These are phyloP conservation scores for Periconia sp. DNA, from an alignment of 2,329 filamentous ascomycete species.

Conservation along the genomic window DNA sequence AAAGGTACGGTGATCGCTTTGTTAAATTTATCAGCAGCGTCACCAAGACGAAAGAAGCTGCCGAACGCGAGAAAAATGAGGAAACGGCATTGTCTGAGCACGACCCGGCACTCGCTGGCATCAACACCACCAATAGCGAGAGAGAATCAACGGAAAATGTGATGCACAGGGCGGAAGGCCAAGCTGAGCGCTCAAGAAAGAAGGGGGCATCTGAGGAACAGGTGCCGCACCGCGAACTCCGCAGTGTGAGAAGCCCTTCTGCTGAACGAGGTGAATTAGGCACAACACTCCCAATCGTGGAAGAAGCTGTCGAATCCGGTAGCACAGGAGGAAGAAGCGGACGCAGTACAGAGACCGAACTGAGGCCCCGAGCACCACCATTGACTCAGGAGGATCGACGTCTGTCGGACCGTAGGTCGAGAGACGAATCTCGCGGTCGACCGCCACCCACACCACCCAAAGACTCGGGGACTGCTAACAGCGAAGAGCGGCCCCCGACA, in stretches of 20 bases:
- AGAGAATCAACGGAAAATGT: slow-evolving; percentile 53
- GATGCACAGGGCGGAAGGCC: slow-evolving; percentile 62
- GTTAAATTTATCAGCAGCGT: slow-evolving; percentile 87
- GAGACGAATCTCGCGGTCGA: slow-evolving; percentile 31
- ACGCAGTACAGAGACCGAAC: slow-evolving; percentile 27
- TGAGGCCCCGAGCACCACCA: slow-evolving; percentile 22
- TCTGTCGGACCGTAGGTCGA: slow-evolving; percentile 7
- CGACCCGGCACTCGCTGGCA: slow-evolving; percentile 43
- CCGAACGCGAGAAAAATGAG: slow-evolving; percentile 57
- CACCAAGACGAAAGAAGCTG: slow-evolving; percentile 88
- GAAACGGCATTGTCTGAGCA: slow-evolving; percentile 32
- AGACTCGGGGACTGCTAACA: slow-evolving; percentile 28
- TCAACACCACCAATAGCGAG: slow-evolving; percentile 35
- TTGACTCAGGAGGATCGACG: slow-evolving; percentile 17
- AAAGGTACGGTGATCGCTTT: slow-evolving; percentile 91
- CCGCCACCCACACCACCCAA: slow-evolving; percentile 52
- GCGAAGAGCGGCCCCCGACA: slow-evolving; percentile 37
- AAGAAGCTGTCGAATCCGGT: slow-evolving; percentile 80
- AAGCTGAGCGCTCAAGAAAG: slow-evolving; percentile 60
- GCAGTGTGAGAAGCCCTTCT: slow-evolving; percentile 59
- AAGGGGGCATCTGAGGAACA: slow-evolving; percentile 54
- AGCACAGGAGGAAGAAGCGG: slow-evolving; percentile 65
- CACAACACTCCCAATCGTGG: slow-evolving; percentile 76
- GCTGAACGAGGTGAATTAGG: slow-evolving; percentile 58
- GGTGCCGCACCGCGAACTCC: slow-evolving; percentile 64